Percentiles rank a stretch among this genome's conserved stretches.
Evolutionary conservation across 257 asterid species (phyloP).

Genomic region (Echium plantagineum): DNA sequence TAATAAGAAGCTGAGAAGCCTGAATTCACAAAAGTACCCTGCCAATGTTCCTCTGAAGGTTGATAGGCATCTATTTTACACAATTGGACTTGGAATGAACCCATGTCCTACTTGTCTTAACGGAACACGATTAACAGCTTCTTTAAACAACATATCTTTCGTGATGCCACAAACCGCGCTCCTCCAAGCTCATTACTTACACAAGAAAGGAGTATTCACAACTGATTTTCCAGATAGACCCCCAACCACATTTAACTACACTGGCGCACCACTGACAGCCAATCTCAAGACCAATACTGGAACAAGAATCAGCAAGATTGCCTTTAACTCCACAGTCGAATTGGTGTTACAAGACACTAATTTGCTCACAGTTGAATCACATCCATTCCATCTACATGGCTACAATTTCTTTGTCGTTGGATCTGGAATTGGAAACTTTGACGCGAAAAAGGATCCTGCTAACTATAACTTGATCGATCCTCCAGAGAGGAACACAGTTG

Average conservation of each 20-base stretch:
- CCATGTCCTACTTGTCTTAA: conserved; percentile 30
- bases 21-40: conserved; percentile 30
- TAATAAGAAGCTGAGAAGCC: conserved; percentile 22
- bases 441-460: conserved; percentile 30
- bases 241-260: conserved; percentile 30
- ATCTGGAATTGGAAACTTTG: conserved; percentile 34
- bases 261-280: conserved; percentile 36
- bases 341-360: conserved; percentile 40
- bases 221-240: conserved; percentile 40
- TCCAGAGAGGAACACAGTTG: conserved; percentile 41
- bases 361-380: conserved; percentile 35
- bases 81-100: conserved; percentile 34
- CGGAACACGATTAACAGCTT: conserved; percentile 33
- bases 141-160: conserved; percentile 41
- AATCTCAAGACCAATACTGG: conserved; percentile 29
- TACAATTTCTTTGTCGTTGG: conserved; percentile 43
- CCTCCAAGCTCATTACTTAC: conserved; percentile 36
- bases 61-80: conserved; percentile 27
- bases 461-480: conserved; percentile 40
- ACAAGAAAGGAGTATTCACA: conserved; percentile 23
- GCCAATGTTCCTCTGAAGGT: conserved; percentile 35
- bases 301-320: conserved; percentile 30
- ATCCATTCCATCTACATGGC: conserved; percentile 50
- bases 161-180: conserved; percentile 38
- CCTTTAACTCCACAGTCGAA: conserved; percentile 35